Conservation (phyloP, 2,329 filamentous ascomycete species). For the Truncatella angustata region DNA sequence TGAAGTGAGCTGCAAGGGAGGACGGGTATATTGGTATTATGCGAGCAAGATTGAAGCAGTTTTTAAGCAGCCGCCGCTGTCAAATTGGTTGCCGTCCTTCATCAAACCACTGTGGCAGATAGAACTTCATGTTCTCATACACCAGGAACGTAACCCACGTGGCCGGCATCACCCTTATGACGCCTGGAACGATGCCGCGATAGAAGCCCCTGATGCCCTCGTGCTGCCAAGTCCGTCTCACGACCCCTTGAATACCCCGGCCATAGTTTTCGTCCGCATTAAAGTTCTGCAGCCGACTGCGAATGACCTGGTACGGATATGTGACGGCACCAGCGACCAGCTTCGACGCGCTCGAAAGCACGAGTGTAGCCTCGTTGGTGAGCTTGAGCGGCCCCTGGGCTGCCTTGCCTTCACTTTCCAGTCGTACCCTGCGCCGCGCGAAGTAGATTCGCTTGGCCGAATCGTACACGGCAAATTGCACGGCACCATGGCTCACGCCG, state of each 20-base stretch:
- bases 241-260: constrained; percentile 67
- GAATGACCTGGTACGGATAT: constrained; percentile 92
- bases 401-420: constrained; percentile 19
- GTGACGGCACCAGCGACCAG: constrained; percentile 85
- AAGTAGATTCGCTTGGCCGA: constrained; percentile 58
- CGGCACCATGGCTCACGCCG: constrained; percentile 86
- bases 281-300: constrained; percentile 86
- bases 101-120: constrained; percentile 50
- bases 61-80: too few relatives aligned
- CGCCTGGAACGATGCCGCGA: constrained; percentile 82
- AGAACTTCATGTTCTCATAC: constrained; percentile 87
- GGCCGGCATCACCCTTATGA: constrained; percentile 87
- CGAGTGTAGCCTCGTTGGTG: constrained; percentile 74
- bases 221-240: constrained; percentile 70
- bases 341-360: constrained; percentile 78
- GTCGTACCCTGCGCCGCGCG: constrained; percentile 31
- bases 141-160: constrained; percentile 97
- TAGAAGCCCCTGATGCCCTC: constrained; percentile 87
- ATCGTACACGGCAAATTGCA: constrained; percentile 97
- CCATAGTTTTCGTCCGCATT: constrained; percentile 74
- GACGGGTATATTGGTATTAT: not conserved
- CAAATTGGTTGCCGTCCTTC: too few relatives aligned
- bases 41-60: too few relatives aligned
- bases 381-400: constrained; percentile 38
- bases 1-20: too few relatives aligned